Evolutionary conservation across 768 basidiomycete species (phyloP).

Genomic region (Harrya chromipes): DNA sequence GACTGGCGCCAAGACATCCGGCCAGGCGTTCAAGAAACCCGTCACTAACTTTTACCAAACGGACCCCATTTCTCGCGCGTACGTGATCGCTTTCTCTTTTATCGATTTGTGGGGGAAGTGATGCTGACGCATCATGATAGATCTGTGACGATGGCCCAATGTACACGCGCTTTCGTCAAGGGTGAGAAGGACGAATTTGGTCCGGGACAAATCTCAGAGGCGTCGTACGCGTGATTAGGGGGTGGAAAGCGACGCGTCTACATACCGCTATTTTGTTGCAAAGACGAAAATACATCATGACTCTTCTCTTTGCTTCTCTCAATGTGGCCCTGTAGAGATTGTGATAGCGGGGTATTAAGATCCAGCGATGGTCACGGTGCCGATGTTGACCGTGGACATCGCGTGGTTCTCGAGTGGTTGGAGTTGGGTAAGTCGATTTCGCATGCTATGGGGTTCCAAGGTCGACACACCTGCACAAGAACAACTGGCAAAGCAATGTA

Average conservation of each 20-base stretch:
- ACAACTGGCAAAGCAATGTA: no score
- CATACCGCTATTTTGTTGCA: slow-evolving; percentile 4
- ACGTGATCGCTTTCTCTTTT: slow-evolving; percentile 36
- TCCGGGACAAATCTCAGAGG: neutral
- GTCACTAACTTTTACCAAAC: slow-evolving; percentile 96
- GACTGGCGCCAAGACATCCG: slow-evolving; percentile 52
- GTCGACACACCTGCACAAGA: no score
- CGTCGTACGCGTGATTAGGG: slow-evolving; percentile 14
- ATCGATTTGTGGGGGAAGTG: neutral
- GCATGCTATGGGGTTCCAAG: no score
- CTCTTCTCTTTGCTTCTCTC: neutral
- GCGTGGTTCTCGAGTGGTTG: no score
- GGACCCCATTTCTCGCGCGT: slow-evolving; percentile 92
- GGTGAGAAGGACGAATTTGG: slow-evolving; percentile 39
- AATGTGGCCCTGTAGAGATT: no score
- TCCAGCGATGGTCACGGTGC: no score
- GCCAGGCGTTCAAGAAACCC: slow-evolving; percentile 68
- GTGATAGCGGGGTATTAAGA: no score
- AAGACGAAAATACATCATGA: slow-evolving; percentile 8
- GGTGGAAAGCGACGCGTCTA: neutral
- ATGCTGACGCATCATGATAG: slow-evolving; percentile 33
- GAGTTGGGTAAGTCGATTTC: no score
- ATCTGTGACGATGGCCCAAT: slow-evolving; percentile 96
- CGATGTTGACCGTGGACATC: no score
- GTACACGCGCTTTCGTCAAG: slow-evolving; percentile 82